Evolutionary conservation across 108 stramenopile genomes (phyloP), one percentile per base, ranked within the genome.

Genomic region (Nitzschia putrida): DNA sequence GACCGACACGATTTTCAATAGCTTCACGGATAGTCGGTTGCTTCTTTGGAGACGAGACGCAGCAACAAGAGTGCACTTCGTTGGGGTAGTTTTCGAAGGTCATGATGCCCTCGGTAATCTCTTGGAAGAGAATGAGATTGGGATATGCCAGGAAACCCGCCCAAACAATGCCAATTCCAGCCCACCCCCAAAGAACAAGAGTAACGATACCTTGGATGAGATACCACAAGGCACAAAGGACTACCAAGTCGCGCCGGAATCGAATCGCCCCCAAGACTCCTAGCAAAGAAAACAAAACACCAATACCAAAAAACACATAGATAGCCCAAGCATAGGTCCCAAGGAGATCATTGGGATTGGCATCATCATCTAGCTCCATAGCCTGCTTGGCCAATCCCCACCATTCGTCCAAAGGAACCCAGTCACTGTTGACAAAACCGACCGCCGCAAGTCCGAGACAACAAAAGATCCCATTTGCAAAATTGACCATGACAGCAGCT

Each of bases 91-190:
- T 82, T 9, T 78, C 61, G 5, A 24, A 41, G 0, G 68, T 61
- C 77, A 82, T 82, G 68, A 78, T 78, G 0, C 77, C 81, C 20
- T 69, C 64, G 37, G 45, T 49, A 25, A 77, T 57, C 40, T 77
- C 76, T 52, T 74, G 60, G 47, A 55, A 57, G 34, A 82, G 53
- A 0, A 70, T 61, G 43, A 70, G 25, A 55, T 78, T 72, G 10
- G 81, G 81, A 63, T 82, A 82, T 8, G 73, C 77, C 49, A 69
- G 74, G 13, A 78, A 24, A 41, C 57, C 42, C 40, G 43, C 56
- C 29, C 63, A 23, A 0, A 76, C 1, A 16, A 67, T 29, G 0
- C 45, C 52, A 2, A 43, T 8, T 12, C 72, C 29, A 56, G 56
- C 61, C 53, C 43, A 39, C 0, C 42, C 43, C 12, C 61, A 37